Conservation (phyloP, 768 basidiomycete genomes). For the Kwoniella mangroviensis region DNA sequence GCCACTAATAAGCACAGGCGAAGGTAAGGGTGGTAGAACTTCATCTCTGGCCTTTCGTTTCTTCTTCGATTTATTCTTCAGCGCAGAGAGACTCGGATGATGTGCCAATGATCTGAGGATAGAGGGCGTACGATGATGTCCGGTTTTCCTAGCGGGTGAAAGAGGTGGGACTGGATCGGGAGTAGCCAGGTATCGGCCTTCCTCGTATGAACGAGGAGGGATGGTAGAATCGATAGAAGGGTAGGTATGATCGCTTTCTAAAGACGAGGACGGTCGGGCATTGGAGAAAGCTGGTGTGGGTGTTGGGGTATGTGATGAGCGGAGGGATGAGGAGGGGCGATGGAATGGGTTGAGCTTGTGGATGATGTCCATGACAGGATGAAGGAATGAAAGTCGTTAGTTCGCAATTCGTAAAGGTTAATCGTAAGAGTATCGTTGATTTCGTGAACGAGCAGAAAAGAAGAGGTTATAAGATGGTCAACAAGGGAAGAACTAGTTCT, state of each 20-base stretch:
- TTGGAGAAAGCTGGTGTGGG: slow-evolving; percentile 6
- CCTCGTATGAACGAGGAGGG: background rate
- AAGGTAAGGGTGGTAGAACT: slow-evolving; percentile 8
- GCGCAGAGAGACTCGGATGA: slow-evolving; percentile 44
- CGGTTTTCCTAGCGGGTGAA: background rate
- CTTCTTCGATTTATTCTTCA: slow-evolving; percentile 31
- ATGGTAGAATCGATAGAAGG: slow-evolving; percentile 14
- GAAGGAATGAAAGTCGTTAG: background rate
- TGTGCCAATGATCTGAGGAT: slow-evolving; percentile 37
- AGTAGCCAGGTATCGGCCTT: slow-evolving; percentile 1
- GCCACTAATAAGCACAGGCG: background rate
- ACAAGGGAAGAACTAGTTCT: background rate
- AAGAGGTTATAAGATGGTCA: background rate
- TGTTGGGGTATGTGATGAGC: slow-evolving; percentile 4
- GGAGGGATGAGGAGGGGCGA: slow-evolving; percentile 20
- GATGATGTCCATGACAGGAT: slow-evolving; percentile 21
- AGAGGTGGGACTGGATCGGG: background rate
- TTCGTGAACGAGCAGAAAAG: background rate
- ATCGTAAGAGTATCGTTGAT: background rate
- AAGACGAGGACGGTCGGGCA: slow-evolving; percentile 14
- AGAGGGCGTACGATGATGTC: slow-evolving; percentile 24
- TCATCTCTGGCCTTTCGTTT: slow-evolving; percentile 16
- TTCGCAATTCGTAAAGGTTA: no score
- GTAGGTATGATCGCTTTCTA: background rate
- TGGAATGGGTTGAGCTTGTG: slow-evolving; percentile 23